Conservation (phyloP, 176 grass and related monocot genomes). For the Rhynchospora pubera region DNA sequence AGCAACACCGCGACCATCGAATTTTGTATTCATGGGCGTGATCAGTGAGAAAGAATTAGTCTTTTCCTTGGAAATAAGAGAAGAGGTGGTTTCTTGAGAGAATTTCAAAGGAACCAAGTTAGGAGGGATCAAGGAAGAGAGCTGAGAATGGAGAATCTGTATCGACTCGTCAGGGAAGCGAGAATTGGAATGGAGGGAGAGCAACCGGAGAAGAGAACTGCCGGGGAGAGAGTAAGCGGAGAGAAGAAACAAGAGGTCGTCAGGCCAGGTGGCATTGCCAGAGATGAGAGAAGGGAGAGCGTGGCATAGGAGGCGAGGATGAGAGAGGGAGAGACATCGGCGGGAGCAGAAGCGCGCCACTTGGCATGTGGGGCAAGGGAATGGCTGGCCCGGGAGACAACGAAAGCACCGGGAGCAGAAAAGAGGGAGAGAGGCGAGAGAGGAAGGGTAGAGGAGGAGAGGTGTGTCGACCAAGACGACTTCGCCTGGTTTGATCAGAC, state of each 20-base stretch:
- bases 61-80: conserved; percentile 65
- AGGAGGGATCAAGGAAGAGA: conserved; percentile 34
- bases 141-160: conserved; percentile 31
- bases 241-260: conserved; percentile 57
- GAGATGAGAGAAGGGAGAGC: conserved; percentile 20
- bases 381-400: conserved; percentile 2
- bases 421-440: conserved; percentile 30
- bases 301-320: conserved; percentile 35
- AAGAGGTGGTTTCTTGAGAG: conserved; percentile 45
- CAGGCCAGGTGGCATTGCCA: conserved; percentile 7
- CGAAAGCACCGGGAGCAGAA: conserved; percentile 52
- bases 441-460: conserved; percentile 40
- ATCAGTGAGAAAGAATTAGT: conserved; percentile 77
- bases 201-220: conserved; percentile 21
- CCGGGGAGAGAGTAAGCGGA: conserved; percentile 44
- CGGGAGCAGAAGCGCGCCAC: conserved; percentile 41
- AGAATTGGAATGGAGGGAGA: conserved; percentile 45
- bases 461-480: conserved; percentile 51
- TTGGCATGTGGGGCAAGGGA: conserved; percentile 12
- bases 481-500: conserved; percentile 48
- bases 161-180: conserved; percentile 14
- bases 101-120: conserved; percentile 33
- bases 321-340: conserved; percentile 27
- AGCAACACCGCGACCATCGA: conserved; percentile 24
- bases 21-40: conserved; percentile 38